Evolutionary conservation across 768 basidiomycete genomes (phyloP).

Genomic region (Saitozyma podzolica): DNA sequence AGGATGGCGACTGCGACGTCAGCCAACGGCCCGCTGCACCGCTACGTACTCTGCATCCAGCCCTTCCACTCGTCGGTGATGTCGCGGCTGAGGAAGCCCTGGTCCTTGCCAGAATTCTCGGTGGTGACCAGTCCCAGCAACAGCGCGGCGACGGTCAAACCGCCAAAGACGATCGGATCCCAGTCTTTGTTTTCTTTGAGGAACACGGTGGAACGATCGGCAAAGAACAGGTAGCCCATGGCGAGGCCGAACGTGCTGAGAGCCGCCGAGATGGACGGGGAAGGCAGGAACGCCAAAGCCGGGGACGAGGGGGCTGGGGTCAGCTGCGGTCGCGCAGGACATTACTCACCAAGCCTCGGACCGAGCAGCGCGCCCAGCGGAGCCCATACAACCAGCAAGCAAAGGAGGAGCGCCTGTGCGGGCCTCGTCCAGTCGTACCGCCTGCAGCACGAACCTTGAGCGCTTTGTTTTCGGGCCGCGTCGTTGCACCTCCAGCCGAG

Average conservation of each 20-base stretch:
- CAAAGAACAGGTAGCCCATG: constrained; percentile 68
- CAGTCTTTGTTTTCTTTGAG: constrained; percentile 86
- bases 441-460: constrained; percentile 76
- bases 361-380: constrained; percentile 57
- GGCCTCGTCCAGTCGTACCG: constrained; percentile 67
- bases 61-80: constrained; percentile 98
- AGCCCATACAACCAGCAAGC: constrained; percentile 53
- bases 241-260: constrained; percentile 66
- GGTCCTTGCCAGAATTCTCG: constrained; percentile 72
- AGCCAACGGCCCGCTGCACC: constrained; percentile 16
- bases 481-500: constrained; percentile 82
- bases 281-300: constrained; percentile 31
- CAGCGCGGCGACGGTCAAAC: constrained; percentile 61
- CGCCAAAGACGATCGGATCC: constrained; percentile 65
- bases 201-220: constrained; percentile 85
- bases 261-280: constrained; percentile 53
- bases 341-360: constrained; percentile 40
- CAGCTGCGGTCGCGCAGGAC: not conserved
- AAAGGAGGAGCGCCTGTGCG: constrained; percentile 41
- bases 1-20: constrained; percentile 69
- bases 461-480: constrained; percentile 33
- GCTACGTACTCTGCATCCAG: constrained; percentile 85
- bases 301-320: constrained; percentile 27
- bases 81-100: constrained; percentile 84
- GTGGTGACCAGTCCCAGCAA: constrained; percentile 65